Evolutionary conservation across 2,329 filamentous ascomycete species (phyloP).

Genomic region (Mariannaea elegans): DNA sequence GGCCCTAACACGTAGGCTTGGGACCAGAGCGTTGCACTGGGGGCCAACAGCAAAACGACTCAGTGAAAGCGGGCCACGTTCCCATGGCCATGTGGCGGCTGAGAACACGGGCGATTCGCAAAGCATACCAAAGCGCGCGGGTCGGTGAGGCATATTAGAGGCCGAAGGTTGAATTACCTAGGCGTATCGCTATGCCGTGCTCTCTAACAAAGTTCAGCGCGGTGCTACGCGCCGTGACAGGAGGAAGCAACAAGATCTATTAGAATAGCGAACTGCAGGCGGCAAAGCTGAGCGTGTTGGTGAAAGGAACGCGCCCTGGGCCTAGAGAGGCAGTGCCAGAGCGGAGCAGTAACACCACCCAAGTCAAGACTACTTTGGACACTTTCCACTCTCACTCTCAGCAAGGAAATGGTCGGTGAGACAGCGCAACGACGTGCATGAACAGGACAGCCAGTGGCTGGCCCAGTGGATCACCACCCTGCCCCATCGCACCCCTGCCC

Average conservation of each 20-base stretch:
- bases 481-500: slow-evolving; percentile 34
- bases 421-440: slow-evolving; percentile 44
- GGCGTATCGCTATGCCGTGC: slow-evolving; percentile 7
- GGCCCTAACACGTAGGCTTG: slow-evolving; percentile 28
- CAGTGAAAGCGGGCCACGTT: slow-evolving; percentile 43
- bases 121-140: slow-evolving; percentile 27
- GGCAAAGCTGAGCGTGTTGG: slow-evolving; percentile 8
- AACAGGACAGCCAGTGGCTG: slow-evolving; percentile 45
- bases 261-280: background rate
- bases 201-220: background rate
- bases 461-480: slow-evolving; percentile 33
- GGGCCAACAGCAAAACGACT: slow-evolving; percentile 35
- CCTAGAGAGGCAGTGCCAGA: slow-evolving; percentile 9
- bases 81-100: slow-evolving; percentile 42
- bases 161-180: slow-evolving; percentile 7
- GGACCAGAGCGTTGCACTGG: slow-evolving; percentile 35
- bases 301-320: background rate
- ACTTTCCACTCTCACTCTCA: slow-evolving; percentile 21
- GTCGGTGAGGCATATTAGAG: slow-evolving; percentile 28
- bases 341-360: slow-evolving; percentile 19
- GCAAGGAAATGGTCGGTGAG: slow-evolving; percentile 43
- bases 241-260: background rate
- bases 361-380: slow-evolving; percentile 30
- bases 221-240: slow-evolving; percentile 17
- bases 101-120: slow-evolving; percentile 31